A percentile compares a stretch with the other conserved stretches of the same genome.
Conservation (phyloP, 1,139 yeast species). For the Petasospora rhodanensis region DNA sequence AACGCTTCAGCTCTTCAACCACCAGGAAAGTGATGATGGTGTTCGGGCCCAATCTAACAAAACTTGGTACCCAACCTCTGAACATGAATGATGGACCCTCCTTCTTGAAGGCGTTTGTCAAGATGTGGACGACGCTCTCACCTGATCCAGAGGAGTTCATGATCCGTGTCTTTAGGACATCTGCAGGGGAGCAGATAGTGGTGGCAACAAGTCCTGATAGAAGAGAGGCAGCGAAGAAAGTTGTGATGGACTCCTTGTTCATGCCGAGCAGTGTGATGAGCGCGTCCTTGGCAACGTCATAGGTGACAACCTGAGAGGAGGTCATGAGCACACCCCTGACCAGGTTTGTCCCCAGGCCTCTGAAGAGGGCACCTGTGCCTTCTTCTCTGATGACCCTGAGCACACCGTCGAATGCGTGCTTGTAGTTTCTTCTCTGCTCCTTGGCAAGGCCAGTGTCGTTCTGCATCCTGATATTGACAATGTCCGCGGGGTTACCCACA, state of each 20-base stretch:
- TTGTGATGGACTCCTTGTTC: slow-evolving; percentile 59
- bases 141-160: slow-evolving; percentile 61
- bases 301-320: slow-evolving; percentile 86
- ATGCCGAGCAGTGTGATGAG: slow-evolving; percentile 50
- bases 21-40: slow-evolving; percentile 82
- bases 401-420: slow-evolving; percentile 76
- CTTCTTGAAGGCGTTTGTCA: slow-evolving; percentile 50
- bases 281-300: slow-evolving; percentile 66
- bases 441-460: slow-evolving; percentile 71
- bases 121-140: slow-evolving; percentile 46
- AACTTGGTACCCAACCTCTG: slow-evolving; percentile 89
- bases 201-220: slow-evolving; percentile 85
- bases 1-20: slow-evolving; percentile 68
- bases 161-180: slow-evolving; percentile 82
- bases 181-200: slow-evolving; percentile 89
- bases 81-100: slow-evolving; percentile 81
- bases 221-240: slow-evolving; percentile 75
- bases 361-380: slow-evolving; percentile 54
- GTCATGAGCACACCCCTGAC: slow-evolving; percentile 85
- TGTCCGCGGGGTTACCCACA: slow-evolving; percentile 85
- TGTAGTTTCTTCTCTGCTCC: slow-evolving; percentile 66
- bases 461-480: slow-evolving; percentile 88
- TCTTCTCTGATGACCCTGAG: slow-evolving; percentile 57
- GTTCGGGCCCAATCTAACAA: slow-evolving; percentile 83
- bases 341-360: slow-evolving; percentile 77